Evolutionary conservation across 495 filamentous ascomycete species (phyloP), one percentile per base, ranked within the genome.

Genomic region (Evernia prunastri): DNA sequence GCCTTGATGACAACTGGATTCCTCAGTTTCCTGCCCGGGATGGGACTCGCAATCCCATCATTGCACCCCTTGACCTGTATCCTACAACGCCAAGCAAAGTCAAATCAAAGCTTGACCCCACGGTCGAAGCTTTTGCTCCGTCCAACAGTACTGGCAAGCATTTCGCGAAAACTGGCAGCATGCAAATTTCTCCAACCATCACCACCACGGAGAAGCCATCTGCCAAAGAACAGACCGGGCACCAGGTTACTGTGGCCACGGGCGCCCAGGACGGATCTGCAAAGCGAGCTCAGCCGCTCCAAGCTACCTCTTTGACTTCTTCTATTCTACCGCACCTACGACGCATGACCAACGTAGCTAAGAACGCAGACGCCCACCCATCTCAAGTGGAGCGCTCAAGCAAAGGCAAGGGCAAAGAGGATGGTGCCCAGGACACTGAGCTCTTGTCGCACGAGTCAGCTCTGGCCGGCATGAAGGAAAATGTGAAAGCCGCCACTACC

Each of bases 161-260:
- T 54, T 35, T 29, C 8, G 51, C 29, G 20, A 33, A 54, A 33
- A 33, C 51, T 20, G 17, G 29, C 15, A 31, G 6, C 29, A 20
- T 54, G 15, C 51, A 54, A 17, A 29, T 20, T 53, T 29, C 51
- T n/a, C 51, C 51, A n/a, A n/a, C 6, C 51, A 54, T 51, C 51
- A 20, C 27, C 27, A 33, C 29, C 15, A 54, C 27, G 18, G 49
- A 53, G 12, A 27, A 53, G 49, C 27, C 18, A 5, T 18, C 15
- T 18, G 15, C 2, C 27, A 29, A 31, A 31, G 13, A 53, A 1
- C 29, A 29, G 13, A 17, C 31, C 25, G 18, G 31, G 8, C 11
- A 53, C 51, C 27, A 33, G 13, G 17, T 1, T 9, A 31, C 15
- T 20, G 1, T 20, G 2, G 25, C 6, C 51, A 54, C 8, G 27